Percentiles rank a stretch among this genome's conserved stretches.
These are phyloP conservation scores for Euphorbia pulcherrima DNA, from an alignment of 345 rosid genomes.

Conservation along the genomic window DNA sequence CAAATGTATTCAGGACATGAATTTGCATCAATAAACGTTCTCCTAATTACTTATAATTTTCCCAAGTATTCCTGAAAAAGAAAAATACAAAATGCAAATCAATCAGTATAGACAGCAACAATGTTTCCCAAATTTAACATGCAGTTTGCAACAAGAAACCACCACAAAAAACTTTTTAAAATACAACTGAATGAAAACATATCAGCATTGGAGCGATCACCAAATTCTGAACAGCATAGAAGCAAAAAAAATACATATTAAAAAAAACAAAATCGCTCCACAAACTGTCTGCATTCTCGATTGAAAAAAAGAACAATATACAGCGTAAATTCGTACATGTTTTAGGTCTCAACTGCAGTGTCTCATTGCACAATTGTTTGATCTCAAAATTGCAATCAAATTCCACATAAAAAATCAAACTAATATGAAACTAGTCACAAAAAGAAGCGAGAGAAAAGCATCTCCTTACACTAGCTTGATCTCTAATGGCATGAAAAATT, in stretches of 20 bases:
- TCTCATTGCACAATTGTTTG: not conserved
- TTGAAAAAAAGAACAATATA: not conserved
- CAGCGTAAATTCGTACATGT: not conserved
- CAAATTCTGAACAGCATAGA: not conserved
- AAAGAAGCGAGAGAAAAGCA: not conserved
- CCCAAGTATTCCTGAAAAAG: conserved; percentile 4
- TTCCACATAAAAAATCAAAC: not conserved
- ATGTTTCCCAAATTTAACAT: not conserved
- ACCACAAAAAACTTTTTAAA: not conserved
- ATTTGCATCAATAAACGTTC: not conserved
- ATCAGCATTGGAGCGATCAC: not conserved
- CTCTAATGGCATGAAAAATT: not conserved
- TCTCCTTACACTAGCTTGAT: conserved; percentile 16
- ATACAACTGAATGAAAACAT: not conserved
- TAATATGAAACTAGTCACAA: not conserved
- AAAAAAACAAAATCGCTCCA: not conserved
- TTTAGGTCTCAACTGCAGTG: not conserved
- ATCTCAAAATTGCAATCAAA: not conserved
- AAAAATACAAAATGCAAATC: conserved; percentile 1
- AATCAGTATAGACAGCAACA: not conserved
- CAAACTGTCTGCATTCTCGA: not conserved
- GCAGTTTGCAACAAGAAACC: not conserved
- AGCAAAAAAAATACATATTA: not conserved
- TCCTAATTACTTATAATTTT: not conserved
- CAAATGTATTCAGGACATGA: conserved; percentile 1